These are phyloP conservation scores for Sanghuangporus weigelae DNA, from an alignment of 1,284 basidiomycete species.

Conservation along the genomic window DNA sequence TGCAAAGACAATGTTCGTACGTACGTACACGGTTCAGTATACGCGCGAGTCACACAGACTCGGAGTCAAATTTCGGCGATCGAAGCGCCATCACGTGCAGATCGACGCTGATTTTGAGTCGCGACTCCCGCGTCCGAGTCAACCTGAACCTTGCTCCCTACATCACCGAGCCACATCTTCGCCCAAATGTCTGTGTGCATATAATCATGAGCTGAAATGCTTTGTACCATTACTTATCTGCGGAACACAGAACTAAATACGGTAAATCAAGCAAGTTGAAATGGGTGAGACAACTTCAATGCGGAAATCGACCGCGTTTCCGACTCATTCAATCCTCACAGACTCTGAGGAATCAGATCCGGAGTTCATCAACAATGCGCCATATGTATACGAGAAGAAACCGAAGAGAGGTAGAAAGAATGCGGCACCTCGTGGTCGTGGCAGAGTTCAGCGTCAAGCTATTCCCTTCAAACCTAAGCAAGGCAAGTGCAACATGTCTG, in stretches of 20 bases:
- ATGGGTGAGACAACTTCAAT: constrained; percentile 2
- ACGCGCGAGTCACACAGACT: background rate
- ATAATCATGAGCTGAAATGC: no score
- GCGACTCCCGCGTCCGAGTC: no score
- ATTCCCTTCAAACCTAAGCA: background rate
- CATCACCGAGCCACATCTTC: background rate
- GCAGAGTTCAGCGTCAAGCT: background rate
- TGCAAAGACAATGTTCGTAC: no score
- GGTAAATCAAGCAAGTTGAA: background rate
- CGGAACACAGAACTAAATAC: no score
- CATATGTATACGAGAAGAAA: constrained; percentile 19
- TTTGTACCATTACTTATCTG: no score
- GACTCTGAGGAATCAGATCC: constrained; percentile 21
- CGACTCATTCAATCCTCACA: background rate
- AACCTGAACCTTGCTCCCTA: background rate
- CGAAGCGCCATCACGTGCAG: background rate
- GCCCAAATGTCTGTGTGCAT: no score
- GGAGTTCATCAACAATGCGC: constrained; percentile 20
- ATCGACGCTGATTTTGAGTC: background rate
- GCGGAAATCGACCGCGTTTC: background rate
- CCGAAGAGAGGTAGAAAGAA: background rate
- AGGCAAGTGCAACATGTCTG: background rate
- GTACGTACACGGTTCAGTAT: background rate
- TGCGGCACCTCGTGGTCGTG: background rate
- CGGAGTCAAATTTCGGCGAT: background rate